Evolutionary conservation across 768 basidiomycete species (phyloP).

Genomic region (Phaeolepiota aurea): DNA sequence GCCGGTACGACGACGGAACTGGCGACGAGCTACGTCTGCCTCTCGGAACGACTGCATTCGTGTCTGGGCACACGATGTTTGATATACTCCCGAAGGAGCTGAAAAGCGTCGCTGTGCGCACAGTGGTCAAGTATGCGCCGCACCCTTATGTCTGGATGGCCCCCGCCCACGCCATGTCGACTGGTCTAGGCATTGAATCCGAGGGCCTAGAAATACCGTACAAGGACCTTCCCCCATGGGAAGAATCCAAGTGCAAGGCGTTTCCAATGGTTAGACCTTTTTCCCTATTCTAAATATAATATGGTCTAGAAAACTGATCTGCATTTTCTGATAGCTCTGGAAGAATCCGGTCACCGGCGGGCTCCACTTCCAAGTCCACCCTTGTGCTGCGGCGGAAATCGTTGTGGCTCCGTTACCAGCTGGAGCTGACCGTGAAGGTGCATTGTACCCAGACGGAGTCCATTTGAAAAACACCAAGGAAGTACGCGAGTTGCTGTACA

Average conservation of each 20-base stretch:
- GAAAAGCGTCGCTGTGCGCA: slow-evolving; percentile 73
- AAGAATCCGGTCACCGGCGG: slow-evolving; percentile 83
- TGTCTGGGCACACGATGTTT: slow-evolving; percentile 76
- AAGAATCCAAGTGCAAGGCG: slow-evolving; percentile 61
- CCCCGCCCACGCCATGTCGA: slow-evolving; percentile 57
- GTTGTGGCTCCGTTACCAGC: slow-evolving; percentile 66
- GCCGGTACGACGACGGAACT: slow-evolving; percentile 78
- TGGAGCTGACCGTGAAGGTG: slow-evolving; percentile 45
- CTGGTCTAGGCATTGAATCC: slow-evolving; percentile 72
- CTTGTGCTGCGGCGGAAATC: slow-evolving; percentile 62
- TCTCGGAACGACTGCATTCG: slow-evolving; percentile 79
- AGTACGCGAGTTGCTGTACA: slow-evolving; percentile 70
- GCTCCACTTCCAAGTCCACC: slow-evolving; percentile 88
- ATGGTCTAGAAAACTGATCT: slow-evolving; percentile 3
- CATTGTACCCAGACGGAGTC: slow-evolving; percentile 79
- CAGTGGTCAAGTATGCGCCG: slow-evolving; percentile 69
- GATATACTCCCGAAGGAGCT: slow-evolving; percentile 58
- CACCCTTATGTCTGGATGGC: slow-evolving; percentile 90
- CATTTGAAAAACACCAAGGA: slow-evolving; percentile 64
- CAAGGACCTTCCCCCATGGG: slow-evolving; percentile 69
- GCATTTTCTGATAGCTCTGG: slow-evolving; percentile 50
- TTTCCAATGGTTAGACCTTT: slow-evolving; percentile 42
- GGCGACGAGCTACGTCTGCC: slow-evolving; percentile 75
- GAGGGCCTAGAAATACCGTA: slow-evolving; percentile 63
- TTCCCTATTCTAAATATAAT: slow-evolving; percentile 14